Conservation (phyloP, 2,329 filamentous ascomycete species). For the Allantophomopsis lycopodina region DNA sequence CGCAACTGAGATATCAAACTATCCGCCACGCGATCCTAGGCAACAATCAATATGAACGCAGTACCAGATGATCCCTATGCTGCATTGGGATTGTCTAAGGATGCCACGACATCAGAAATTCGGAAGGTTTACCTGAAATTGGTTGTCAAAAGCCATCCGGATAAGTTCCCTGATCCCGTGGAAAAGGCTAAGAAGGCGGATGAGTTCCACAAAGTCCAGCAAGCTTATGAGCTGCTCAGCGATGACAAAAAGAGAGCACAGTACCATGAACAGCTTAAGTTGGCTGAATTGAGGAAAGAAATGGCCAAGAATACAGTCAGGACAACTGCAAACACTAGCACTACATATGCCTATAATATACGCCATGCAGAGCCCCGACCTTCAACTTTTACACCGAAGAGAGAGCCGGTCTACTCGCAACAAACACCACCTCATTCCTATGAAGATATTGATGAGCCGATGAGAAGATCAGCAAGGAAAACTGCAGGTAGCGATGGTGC, state of each 20-base stretch:
- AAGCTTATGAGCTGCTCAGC: constrained; percentile 82
- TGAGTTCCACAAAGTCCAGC: constrained; percentile 84
- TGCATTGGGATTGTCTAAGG: constrained; percentile 58
- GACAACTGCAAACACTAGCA: constrained; percentile 28
- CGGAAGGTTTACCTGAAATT: constrained; percentile 74
- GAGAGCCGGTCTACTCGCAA: constrained; percentile 21
- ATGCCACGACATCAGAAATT: constrained; percentile 59
- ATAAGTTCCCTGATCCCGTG: constrained; percentile 61
- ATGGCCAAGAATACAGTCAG: constrained; percentile 16
- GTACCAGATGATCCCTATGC: constrained; percentile 55
- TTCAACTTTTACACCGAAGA: constrained; percentile 22
- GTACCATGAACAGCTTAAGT: constrained; percentile 64
- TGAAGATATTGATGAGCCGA: constrained; percentile 34
- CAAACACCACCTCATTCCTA: constrained; percentile 26
- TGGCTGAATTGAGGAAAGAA: constrained; percentile 47
- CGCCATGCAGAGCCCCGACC: constrained; percentile 34
- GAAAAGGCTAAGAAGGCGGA: constrained; percentile 68
- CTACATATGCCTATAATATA: constrained; percentile 29
- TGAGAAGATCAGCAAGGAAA: constrained; percentile 25
- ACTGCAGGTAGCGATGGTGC: constrained; percentile 26
- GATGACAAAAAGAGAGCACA: constrained; percentile 58
- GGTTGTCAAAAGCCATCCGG: constrained; percentile 77
- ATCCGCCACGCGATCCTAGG: no score
- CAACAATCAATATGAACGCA: no score
- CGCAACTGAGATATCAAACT: no score